These are phyloP conservation scores for Sanghuangporus sanghuang DNA, from an alignment of 1,284 basidiomycete genomes.

Conservation along the genomic window DNA sequence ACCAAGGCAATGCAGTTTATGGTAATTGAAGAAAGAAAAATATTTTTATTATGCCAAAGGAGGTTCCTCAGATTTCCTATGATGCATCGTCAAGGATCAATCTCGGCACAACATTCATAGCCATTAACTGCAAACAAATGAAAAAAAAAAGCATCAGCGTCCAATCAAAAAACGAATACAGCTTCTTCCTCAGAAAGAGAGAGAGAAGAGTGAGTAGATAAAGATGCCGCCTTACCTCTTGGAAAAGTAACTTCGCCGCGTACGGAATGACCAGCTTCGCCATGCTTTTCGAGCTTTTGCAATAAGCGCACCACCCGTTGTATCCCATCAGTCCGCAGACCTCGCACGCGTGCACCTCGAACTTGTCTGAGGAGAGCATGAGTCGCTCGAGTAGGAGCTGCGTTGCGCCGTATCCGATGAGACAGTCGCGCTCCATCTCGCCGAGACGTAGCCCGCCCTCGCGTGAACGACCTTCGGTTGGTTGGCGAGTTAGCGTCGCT, in stretches of 20 bases:
- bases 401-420: slow-evolving; percentile 94
- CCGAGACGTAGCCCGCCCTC: slow-evolving; percentile 97
- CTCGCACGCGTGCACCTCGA: slow-evolving; percentile 95
- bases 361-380: slow-evolving; percentile 98
- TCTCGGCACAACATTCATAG: slow-evolving; percentile 90
- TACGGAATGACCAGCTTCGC: slow-evolving; percentile 98
- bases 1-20: too few relatives aligned
- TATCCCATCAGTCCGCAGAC: slow-evolving; percentile 96
- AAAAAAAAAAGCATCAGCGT: background rate
- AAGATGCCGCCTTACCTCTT: slow-evolving; percentile 63
- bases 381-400: slow-evolving; percentile 93
- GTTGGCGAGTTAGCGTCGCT: slow-evolving; percentile 95
- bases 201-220: background rate
- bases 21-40: too few relatives aligned
- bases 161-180: background rate
- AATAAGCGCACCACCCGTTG: slow-evolving; percentile 93
- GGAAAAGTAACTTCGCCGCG: slow-evolving; percentile 94
- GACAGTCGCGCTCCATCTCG: slow-evolving; percentile 98
- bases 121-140: slow-evolving; percentile 71
- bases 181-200: background rate
- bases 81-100: slow-evolving; percentile 78
- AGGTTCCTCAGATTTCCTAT: slow-evolving; percentile 17
- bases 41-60: too few relatives aligned
- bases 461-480: slow-evolving; percentile 95
- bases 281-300: slow-evolving; percentile 95